Evolutionary conservation across 2,329 filamentous ascomycete genomes (phyloP).

Genomic region (Myriosclerotinia duriaeana): DNA sequence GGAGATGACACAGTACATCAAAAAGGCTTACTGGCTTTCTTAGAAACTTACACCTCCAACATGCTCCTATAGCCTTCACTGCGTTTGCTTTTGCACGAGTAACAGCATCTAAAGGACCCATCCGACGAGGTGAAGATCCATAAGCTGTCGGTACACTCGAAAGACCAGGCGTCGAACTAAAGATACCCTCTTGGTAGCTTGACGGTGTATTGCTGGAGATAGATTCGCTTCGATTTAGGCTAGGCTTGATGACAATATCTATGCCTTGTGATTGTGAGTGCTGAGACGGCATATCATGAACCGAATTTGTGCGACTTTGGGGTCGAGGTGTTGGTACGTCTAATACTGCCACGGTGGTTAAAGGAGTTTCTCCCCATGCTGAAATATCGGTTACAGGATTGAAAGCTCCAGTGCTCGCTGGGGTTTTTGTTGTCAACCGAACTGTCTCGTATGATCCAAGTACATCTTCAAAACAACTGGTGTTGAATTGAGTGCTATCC

Average conservation of each 20-base stretch:
- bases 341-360: not conserved
- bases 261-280: not conserved
- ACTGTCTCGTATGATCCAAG: not conserved
- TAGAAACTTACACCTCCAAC: conserved; percentile 28
- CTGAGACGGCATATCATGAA: not conserved
- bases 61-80: conserved; percentile 28
- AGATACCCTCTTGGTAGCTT: conserved; percentile 23
- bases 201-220: not conserved
- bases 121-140: conserved; percentile 18
- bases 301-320: not conserved
- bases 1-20: not conserved
- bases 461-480: not conserved
- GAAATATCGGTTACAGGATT: conserved; percentile 13
- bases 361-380: not conserved
- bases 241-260: conserved; percentile 2
- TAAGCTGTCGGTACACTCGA: conserved; percentile 16
- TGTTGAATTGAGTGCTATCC: not conserved
- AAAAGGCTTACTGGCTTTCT: conserved; percentile 24
- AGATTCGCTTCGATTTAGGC: not conserved
- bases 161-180: conserved; percentile 11
- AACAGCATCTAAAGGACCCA: conserved; percentile 20
- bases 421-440: not conserved
- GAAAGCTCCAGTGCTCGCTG: too few relatives aligned
- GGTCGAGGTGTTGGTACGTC: not conserved
- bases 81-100: conserved; percentile 26